These are phyloP conservation scores for Phytophthora constricta DNA, from an alignment of 352 stramenopile species.

Conservation along the genomic window DNA sequence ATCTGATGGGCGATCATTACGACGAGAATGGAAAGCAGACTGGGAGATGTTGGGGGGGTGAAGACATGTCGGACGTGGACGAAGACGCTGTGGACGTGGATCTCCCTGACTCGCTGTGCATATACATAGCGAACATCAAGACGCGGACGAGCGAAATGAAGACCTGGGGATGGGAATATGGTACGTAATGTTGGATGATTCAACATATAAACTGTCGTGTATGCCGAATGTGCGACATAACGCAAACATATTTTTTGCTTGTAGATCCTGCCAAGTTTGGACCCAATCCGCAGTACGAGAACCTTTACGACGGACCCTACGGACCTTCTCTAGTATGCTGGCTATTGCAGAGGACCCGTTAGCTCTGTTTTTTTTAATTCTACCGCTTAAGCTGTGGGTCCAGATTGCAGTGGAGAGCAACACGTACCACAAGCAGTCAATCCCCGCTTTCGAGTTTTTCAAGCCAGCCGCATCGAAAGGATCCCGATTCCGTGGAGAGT, in stretches of 20 bases:
- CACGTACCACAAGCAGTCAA: slow-evolving; percentile 7
- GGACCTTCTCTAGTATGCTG: neutral
- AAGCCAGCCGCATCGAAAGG: slow-evolving; percentile 1
- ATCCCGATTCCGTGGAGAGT: neutral
- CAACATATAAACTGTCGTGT: slow-evolving; percentile 1
- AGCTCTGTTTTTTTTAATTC: slow-evolving; percentile 17
- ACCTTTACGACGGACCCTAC: neutral
- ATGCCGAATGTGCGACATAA: neutral
- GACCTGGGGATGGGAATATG: slow-evolving; percentile 2
- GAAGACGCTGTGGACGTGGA: neutral
- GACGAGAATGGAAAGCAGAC: too few species aligned
- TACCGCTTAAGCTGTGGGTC: too few species aligned
- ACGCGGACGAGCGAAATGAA: neutral
- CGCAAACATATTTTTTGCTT: neutral
- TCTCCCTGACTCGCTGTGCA: slow-evolving; percentile 6
- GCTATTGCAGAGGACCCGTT: neutral
- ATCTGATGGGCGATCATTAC: too few species aligned
- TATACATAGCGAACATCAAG: neutral
- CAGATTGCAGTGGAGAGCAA: slow-evolving; percentile 10
- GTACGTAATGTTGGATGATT: slow-evolving; percentile 11
- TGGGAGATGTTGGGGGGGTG: too few species aligned
- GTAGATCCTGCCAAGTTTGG: slow-evolving; percentile 3
- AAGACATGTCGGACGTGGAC: too few species aligned
- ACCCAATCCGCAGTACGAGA: neutral
- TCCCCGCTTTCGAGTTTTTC: neutral